Percentiles rank a stretch among this genome's conserved stretches.
These are phyloP conservation scores for Ilex aquifolium DNA, from an alignment of 257 asterid genomes.

Conservation along the genomic window DNA sequence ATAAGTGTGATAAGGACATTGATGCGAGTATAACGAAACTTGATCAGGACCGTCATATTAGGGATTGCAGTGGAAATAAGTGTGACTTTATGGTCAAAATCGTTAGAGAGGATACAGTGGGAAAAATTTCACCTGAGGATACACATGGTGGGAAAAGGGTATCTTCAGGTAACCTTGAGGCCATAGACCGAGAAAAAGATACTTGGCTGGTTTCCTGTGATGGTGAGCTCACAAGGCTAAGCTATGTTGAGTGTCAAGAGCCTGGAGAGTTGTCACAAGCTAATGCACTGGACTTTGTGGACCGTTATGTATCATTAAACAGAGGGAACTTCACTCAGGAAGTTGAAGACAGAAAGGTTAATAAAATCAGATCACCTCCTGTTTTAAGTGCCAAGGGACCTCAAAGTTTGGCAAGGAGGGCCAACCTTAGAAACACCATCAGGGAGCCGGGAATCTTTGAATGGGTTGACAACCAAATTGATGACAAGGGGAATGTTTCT, in stretches of 20 bases:
- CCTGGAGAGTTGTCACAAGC: slow-evolving; percentile 36
- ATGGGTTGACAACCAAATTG: slow-evolving; percentile 41
- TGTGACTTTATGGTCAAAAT: not conserved
- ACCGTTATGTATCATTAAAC: slow-evolving; percentile 49
- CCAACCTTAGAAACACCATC: slow-evolving; percentile 21
- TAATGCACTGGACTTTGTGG: slow-evolving; percentile 56
- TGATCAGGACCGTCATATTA: slow-evolving; percentile 2
- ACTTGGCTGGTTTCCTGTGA: slow-evolving; percentile 13
- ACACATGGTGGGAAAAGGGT: slow-evolving; percentile 19
- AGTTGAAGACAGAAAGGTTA: slow-evolving; percentile 15
- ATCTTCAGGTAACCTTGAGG: slow-evolving; percentile 15
- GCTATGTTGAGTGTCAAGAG: slow-evolving; percentile 34
- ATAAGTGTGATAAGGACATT: not conserved
- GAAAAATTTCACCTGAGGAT: slow-evolving; percentile 15
- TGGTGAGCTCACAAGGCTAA: slow-evolving; percentile 17
- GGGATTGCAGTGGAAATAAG: slow-evolving; percentile 7
- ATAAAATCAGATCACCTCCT: slow-evolving; percentile 39
- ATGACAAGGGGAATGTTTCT: slow-evolving; percentile 19
- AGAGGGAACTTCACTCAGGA: slow-evolving; percentile 28
- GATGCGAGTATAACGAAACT: slow-evolving; percentile 6
- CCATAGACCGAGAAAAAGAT: slow-evolving; percentile 19
- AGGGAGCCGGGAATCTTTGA: slow-evolving; percentile 44
- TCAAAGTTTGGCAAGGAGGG: slow-evolving; percentile 50
- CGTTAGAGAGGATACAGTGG: not conserved
- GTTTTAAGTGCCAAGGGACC: slow-evolving; percentile 45